Conservation (phyloP, 345 rosid species). For the Boechera retrofracta region DNA sequence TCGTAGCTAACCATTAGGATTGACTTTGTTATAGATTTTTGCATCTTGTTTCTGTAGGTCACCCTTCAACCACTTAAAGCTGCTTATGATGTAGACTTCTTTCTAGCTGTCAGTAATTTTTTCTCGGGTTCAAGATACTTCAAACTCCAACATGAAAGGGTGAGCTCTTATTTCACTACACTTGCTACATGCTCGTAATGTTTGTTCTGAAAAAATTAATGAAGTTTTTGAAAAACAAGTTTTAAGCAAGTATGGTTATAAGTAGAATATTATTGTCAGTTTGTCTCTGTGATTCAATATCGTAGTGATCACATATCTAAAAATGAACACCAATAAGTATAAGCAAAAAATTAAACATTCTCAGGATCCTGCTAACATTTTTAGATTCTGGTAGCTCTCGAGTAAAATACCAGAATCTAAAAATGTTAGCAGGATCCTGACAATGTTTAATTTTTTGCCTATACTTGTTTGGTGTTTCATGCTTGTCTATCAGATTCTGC, state of each 20-base stretch:
- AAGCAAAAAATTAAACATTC: neutral
- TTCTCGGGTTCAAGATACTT: conserved; percentile 55
- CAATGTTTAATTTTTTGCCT: neutral
- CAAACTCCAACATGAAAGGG: conserved; percentile 77
- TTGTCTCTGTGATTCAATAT: conserved; percentile 7
- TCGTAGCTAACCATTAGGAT: conserved; percentile 28
- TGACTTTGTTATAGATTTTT: conserved; percentile 25
- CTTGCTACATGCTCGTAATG: conserved; percentile 13
- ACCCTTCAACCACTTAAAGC: conserved; percentile 70
- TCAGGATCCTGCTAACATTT: neutral
- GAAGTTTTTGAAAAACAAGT: neutral
- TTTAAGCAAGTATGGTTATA: conserved; percentile 19
- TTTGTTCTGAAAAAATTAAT: conserved; percentile 3
- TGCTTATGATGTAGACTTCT: conserved; percentile 56
- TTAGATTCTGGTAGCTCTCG: neutral
- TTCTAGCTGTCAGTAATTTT: conserved; percentile 54
- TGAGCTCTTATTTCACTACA: conserved; percentile 50
- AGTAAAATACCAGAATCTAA: conserved; percentile 2
- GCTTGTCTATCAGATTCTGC: neutral
- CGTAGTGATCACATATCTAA: neutral
- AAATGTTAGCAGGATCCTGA: neutral
- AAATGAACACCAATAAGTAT: neutral
- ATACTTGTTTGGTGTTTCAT: neutral
- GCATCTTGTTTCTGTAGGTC: conserved; percentile 53
- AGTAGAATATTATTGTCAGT: conserved; percentile 5